Conservation (phyloP, 2,329 filamentous ascomycete genomes). For the Colletotrichum sp. region DNA sequence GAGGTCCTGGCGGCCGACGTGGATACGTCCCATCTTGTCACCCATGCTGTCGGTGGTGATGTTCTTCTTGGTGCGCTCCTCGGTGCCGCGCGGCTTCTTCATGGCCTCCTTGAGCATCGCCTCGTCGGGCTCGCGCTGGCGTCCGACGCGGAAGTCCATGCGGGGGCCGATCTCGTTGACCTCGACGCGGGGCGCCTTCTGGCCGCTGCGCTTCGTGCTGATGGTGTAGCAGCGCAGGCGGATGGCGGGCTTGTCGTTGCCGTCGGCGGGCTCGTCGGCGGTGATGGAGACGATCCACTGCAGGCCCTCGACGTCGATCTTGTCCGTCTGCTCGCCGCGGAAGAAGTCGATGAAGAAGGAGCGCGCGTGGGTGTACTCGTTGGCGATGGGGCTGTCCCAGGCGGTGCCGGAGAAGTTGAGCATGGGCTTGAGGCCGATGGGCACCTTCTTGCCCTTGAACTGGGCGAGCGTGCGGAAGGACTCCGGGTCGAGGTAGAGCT, state of each 20-base stretch:
- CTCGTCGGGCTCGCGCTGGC: constrained; percentile 79
- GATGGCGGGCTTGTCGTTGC: constrained; percentile 57
- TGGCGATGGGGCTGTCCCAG: constrained; percentile 81
- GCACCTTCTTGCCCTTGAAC: constrained; percentile 78
- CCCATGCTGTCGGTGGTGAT: constrained; percentile 89
- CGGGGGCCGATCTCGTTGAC: constrained; percentile 94
- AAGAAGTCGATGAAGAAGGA: constrained; percentile 91
- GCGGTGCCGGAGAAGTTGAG: constrained; percentile 88
- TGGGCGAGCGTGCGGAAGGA: constrained; percentile 73
- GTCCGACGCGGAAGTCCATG: constrained; percentile 88
- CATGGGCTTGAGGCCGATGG: constrained; percentile 86
- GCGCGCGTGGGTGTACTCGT: constrained; percentile 86
- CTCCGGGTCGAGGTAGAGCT: constrained; percentile 81
- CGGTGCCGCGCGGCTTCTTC: constrained; percentile 78
- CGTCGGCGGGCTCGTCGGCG: constrained; percentile 66
- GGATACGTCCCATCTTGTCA: constrained; percentile 94
- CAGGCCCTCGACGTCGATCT: constrained; percentile 93
- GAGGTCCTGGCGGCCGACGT: constrained; percentile 90
- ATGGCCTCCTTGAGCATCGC: constrained; percentile 87
- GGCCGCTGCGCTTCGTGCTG: constrained; percentile 83
- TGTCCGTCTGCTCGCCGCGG: constrained; percentile 73
- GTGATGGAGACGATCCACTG: constrained; percentile 88
- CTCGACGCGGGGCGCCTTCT: constrained; percentile 88
- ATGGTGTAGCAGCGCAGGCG: constrained; percentile 85
- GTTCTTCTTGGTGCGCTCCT: constrained; percentile 94